Evolutionary conservation across 352 stramenopile species (phyloP), one percentile per base, ranked within the genome.

Genomic region (Globisporangium middletonii): DNA sequence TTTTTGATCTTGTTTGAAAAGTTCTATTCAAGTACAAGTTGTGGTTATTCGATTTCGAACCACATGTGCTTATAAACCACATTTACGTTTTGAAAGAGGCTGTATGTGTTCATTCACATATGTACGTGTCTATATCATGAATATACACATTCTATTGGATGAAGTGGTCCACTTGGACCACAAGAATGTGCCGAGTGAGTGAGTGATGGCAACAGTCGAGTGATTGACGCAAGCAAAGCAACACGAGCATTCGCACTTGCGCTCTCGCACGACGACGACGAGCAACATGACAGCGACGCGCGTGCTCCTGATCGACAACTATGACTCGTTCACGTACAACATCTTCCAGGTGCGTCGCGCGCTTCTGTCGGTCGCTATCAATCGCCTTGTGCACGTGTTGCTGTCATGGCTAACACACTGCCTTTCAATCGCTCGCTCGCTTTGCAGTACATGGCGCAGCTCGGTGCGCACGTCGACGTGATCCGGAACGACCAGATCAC

Each of bases 311-410:
- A 89, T 95, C 71, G 86, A 95, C 75, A 95, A 95, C 68, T 95
- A 95, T 56, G 86, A 95, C 77, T 95, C 86, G 60, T 95, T 95
- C 76, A 93, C 83, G 67, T 95, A 95, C 78, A 95, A 95, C 68
- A 80, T 95, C 63, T 94, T 82, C 68, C 84, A 94, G 75, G 81
- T 88, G 46, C 27, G 62, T 45, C 18, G 28, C 4, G 19, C n/a
- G 8, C 13, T 38, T 28, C 15, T 50, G 18, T 13, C 50, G 16
- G 12, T 38, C 33, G 7, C 30, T 8, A 35, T 35, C 30, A 8
- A 5, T 8, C 8, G 33, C 9, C 33, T 9, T 38, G 33, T 12
- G 33, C 33, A 12, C 33, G 12, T 38, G 33, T 18, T 26, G 43
- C 26, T 52, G 8, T 37, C 26, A 4, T 19, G n/a, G 23, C 37